A percentile compares a stretch with the other conserved stretches of the same genome.
phyloP scores from a whole-genome alignment of 257 asterid genomes.

The Echium plantagineum region DNA sequence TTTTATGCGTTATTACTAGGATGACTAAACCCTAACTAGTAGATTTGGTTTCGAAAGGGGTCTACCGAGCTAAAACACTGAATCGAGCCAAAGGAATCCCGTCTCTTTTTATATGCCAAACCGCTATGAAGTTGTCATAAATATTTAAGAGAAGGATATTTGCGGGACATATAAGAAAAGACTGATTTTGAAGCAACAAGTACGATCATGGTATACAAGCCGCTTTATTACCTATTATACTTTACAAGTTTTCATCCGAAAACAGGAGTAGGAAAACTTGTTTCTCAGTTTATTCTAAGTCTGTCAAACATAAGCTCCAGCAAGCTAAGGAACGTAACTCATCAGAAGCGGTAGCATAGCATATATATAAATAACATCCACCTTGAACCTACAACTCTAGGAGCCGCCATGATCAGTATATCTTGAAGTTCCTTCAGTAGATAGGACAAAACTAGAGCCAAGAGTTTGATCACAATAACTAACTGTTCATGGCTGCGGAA shows the following conservation, averaged over 20 bases:
- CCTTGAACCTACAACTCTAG: not conserved
- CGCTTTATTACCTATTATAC: not conserved
- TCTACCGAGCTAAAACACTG: not conserved
- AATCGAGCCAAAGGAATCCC: no score
- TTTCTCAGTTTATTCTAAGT: not conserved
- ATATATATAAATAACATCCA: no score
- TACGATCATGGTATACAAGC: conserved; percentile 14
- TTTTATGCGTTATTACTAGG: no score
- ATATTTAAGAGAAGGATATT: no score
- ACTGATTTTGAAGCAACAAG: conserved; percentile 1
- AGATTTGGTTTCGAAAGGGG: not conserved
- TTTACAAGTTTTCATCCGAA: no score
- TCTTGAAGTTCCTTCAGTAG: no score
- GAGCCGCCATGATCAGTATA: not conserved
- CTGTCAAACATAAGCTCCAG: not conserved
- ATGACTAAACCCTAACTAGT: no score
- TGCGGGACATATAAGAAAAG: not conserved
- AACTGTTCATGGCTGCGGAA: not conserved
- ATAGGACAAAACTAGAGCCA: not conserved
- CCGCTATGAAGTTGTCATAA: no score
- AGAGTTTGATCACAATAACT: not conserved
- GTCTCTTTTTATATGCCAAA: no score
- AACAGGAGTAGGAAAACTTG: not conserved
- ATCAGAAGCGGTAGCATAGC: not conserved
- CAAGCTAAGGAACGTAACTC: not conserved